A percentile compares a stretch with the other conserved stretches of the same genome.
Conservation (phyloP, 331 rosid species). For the Saraca asoca region DNA sequence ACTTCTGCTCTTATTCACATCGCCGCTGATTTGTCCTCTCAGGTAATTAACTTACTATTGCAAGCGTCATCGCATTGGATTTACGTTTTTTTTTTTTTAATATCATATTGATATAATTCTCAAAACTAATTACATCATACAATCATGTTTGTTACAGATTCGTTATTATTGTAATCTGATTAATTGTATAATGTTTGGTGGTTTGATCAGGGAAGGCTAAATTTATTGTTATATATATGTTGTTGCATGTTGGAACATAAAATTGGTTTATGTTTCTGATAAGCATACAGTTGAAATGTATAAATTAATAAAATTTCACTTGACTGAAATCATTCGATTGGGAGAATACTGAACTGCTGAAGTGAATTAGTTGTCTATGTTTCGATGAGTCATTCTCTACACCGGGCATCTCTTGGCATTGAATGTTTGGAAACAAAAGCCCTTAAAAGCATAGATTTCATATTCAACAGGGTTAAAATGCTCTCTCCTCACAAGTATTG, state of each 20-base stretch:
- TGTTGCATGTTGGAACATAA: neutral
- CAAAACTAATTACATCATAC: neutral
- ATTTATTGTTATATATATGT: no score
- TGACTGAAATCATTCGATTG: neutral
- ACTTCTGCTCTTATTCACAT: constrained; percentile 72
- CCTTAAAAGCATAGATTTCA: constrained; percentile 15
- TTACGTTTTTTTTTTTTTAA: neutral
- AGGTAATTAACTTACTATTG: constrained; percentile 46
- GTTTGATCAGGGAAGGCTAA: no score
- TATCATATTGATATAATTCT: neutral
- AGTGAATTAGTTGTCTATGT: neutral
- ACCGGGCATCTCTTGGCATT: neutral
- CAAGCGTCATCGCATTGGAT: neutral
- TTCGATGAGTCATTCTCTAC: neutral
- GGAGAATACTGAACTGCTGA: constrained; percentile 9
- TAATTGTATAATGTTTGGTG: no score
- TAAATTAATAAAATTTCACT: neutral
- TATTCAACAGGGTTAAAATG: neutral
- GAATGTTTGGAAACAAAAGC: neutral
- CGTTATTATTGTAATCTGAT: no score
- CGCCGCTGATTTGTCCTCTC: constrained; percentile 84
- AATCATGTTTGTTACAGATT: no score
- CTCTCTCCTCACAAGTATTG: neutral
- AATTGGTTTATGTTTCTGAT: neutral
- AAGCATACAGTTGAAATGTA: constrained; percentile 12